phyloP scores from a whole-genome alignment of 2,329 filamentous ascomycete genomes.

The Xylogone sp. region DNA sequence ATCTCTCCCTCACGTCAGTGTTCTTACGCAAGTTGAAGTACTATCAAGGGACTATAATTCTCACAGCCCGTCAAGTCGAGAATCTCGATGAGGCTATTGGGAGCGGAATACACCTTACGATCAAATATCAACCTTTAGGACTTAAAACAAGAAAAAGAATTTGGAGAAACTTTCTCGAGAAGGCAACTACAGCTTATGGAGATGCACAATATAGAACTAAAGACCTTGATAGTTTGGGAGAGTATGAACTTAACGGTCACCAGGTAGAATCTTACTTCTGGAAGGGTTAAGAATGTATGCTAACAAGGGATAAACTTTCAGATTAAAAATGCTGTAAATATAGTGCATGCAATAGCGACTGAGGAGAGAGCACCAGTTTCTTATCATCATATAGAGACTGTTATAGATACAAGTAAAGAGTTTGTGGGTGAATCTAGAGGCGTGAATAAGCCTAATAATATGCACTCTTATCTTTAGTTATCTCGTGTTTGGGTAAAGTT shows the following conservation, averaged over 20 bases:
- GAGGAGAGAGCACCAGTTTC: neutral
- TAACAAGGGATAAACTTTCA: neutral
- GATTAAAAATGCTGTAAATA: conserved; percentile 2
- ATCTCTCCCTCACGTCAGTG: conserved; percentile 44
- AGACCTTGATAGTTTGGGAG: no score
- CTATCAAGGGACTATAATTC: conserved; percentile 24
- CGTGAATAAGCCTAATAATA: neutral
- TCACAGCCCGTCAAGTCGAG: conserved; percentile 20
- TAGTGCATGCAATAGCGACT: conserved; percentile 3
- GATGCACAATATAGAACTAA: no score
- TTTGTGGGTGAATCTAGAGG: conserved; percentile 5
- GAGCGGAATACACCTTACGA: conserved; percentile 9
- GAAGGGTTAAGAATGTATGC: no score
- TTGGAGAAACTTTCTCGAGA: no score
- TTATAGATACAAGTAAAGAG: neutral
- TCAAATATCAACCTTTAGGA: no score
- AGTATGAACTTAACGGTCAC: no score
- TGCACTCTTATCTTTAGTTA: neutral
- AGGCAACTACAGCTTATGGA: no score
- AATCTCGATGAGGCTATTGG: conserved; percentile 13
- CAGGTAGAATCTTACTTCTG: no score
- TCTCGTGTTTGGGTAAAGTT: neutral
- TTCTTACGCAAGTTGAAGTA: conserved; percentile 28
- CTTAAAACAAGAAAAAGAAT: no score
- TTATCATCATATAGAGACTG: conserved; percentile 1